Base-by-base conservation (phyloP, 768 basidiomycete species). In the Leccinum sublutescens region DNA sequence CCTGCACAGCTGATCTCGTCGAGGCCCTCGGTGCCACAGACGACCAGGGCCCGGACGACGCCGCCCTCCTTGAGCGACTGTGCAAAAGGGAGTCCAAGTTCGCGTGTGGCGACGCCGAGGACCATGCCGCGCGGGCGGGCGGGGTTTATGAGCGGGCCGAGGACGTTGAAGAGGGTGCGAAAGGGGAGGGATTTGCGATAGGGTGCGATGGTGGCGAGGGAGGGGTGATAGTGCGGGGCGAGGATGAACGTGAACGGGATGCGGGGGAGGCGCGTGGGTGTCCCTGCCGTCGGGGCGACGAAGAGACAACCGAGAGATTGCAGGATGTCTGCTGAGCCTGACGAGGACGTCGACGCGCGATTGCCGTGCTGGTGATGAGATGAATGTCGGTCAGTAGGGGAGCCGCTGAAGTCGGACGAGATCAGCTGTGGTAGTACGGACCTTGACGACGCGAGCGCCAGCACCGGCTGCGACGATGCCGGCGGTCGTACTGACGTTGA, bases 1-100 rank as follows among this genome's bases (percentile, higher is more conserved):
- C 96, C 97, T 1, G 93, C 95, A 65, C 93, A 95, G 71, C 90
- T 93, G 70, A 99, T 93, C 79, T 98, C 96, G 74, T 98, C 96
- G 45, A 99, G 78, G 1, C 85, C 85, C 70, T 98, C 97, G 38
- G 82, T 84, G 1, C 96, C 96, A 66, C 95, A 98, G 1, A 99
- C 96, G 21, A 99, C 94, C 57, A 95, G 76, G 0, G 94, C 96
- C 34, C 91, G 84, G 64, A 85, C 77, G 8, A 96, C 91, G 15
- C 90, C 89, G 19, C 86, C 82, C 23, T 91, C 83, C 8, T 77
- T 76, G 27, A 96, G 75, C 3, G 89, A 88, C 52, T 84, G 77
- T 0, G 91, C 94, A 68, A 96, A 98, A 0, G 91, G 86, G 6
- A 77, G 72, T 0, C 95, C 96, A 23, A 99, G 83, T 66, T 86